Percentiles rank a stretch among this genome's conserved stretches.
Conservation (phyloP, 306 rosid genomes). For the Vigna trinervia region DNA sequence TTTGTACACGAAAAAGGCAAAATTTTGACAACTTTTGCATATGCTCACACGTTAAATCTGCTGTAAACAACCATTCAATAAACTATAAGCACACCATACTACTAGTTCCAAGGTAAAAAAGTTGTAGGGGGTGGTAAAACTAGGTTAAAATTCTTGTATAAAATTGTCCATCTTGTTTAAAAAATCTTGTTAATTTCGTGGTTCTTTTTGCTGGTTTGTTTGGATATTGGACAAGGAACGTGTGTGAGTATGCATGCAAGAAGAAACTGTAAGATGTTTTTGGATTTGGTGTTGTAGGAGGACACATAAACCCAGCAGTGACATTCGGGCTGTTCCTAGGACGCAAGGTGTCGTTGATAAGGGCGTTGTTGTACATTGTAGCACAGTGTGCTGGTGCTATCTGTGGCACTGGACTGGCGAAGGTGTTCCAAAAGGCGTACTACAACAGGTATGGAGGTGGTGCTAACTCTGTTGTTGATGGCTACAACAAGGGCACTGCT, state of each 20-base stretch:
- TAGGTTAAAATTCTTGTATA: too few relatives aligned
- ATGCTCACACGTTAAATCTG: too few relatives aligned
- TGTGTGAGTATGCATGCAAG: not conserved
- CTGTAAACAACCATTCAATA: too few relatives aligned
- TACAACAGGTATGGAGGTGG: conserved; percentile 72
- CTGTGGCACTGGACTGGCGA: conserved; percentile 79
- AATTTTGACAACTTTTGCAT: too few relatives aligned
- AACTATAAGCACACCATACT: too few relatives aligned
- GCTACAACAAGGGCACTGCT: conserved; percentile 83
- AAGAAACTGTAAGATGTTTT: not conserved
- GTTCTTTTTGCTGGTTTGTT: not conserved
- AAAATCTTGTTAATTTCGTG: not conserved
- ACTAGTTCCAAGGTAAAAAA: not conserved
- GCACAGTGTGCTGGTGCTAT: conserved; percentile 87
- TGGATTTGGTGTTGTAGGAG: conserved; percentile 56
- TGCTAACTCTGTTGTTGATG: conserved; percentile 56
- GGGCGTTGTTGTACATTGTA: conserved; percentile 74
- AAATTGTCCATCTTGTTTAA: too few relatives aligned
- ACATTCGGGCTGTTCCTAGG: conserved; percentile 83
- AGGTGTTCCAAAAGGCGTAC: conserved; percentile 72
- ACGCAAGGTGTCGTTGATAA: conserved; percentile 71
- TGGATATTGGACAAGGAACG: not conserved
- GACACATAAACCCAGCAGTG: conserved; percentile 97
- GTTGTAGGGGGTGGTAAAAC: too few relatives aligned
- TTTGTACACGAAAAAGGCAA: too few relatives aligned